Percentiles rank a stretch among this genome's conserved stretches.
Evolutionary conservation across 805 yeast species (phyloP).

Genomic region (Candida vaughaniae): DNA sequence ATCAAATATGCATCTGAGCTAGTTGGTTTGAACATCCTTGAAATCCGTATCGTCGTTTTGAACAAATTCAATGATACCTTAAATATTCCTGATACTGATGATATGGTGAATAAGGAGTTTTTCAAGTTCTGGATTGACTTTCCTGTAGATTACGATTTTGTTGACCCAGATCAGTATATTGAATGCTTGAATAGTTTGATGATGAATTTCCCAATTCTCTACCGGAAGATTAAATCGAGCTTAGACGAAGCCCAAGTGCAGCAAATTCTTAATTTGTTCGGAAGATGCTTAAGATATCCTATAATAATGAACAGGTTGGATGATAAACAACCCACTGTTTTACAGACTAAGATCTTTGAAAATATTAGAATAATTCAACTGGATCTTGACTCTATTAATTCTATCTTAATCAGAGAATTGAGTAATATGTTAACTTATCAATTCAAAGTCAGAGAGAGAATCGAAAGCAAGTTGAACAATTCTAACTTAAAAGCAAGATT

Average conservation of each 20-base stretch:
- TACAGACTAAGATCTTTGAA: slow-evolving; percentile 60
- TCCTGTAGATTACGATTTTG: slow-evolving; percentile 40
- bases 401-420: slow-evolving; percentile 52
- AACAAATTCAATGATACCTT: slow-evolving; percentile 52
- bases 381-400: slow-evolving; percentile 30
- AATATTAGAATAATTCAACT: slow-evolving; percentile 41
- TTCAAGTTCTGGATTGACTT: slow-evolving; percentile 52
- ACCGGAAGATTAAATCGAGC: slow-evolving; percentile 31
- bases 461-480: slow-evolving; percentile 51
- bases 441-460: slow-evolving; percentile 57
- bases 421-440: slow-evolving; percentile 56
- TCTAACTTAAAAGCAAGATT: slow-evolving; percentile 26
- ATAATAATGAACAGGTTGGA: slow-evolving; percentile 62
- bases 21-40: slow-evolving; percentile 39
- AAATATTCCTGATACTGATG: slow-evolving; percentile 21
- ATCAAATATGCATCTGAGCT: slow-evolving; percentile 48
- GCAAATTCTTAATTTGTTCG: slow-evolving; percentile 56
- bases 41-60: slow-evolving; percentile 56
- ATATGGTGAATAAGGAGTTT: slow-evolving; percentile 24
- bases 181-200: slow-evolving; percentile 59
- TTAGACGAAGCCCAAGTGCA: slow-evolving; percentile 40
- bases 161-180: slow-evolving; percentile 49
- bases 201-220: slow-evolving; percentile 49
- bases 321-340: slow-evolving; percentile 47
- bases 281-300: slow-evolving; percentile 70